Percentiles rank a stretch among this genome's conserved stretches.
phyloP scores from a whole-genome alignment of 345 rosid species.

The Kandelia obovata region DNA sequence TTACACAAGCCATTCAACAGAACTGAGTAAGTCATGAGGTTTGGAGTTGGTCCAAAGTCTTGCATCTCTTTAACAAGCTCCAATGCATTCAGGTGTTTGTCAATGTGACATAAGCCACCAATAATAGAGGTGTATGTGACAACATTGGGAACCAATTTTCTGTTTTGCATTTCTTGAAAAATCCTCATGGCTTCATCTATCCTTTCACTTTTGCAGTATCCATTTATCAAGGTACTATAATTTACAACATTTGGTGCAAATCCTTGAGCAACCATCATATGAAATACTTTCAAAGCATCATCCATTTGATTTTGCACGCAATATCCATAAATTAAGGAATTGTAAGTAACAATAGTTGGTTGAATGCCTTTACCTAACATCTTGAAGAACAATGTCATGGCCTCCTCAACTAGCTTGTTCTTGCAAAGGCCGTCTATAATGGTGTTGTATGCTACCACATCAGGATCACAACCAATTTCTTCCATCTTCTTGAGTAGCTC shows the following conservation, averaged over 20 bases:
- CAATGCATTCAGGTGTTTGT: not conserved
- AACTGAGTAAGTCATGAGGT: slow-evolving; percentile 8
- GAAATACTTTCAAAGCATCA: slow-evolving; percentile 5
- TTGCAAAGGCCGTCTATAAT: slow-evolving; percentile 19
- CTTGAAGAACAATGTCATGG: not conserved
- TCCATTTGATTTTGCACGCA: slow-evolving; percentile 15
- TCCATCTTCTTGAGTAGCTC: slow-evolving; percentile 7
- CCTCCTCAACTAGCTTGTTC: slow-evolving; percentile 3
- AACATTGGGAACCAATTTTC: slow-evolving; percentile 15
- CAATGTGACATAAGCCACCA: not conserved
- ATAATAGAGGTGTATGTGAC: slow-evolving; percentile 9
- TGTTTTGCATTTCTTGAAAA: slow-evolving; percentile 1
- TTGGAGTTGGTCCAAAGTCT: slow-evolving; percentile 1
- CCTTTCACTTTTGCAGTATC: slow-evolving; percentile 2
- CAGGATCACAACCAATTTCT: not conserved
- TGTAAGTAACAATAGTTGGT: not conserved
- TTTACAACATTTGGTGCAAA: slow-evolving; percentile 8
- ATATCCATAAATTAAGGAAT: slow-evolving; percentile 8
- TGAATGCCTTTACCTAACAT: not conserved
- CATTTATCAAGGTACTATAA: slow-evolving; percentile 5
- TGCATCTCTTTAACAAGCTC: not conserved
- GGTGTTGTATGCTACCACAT: slow-evolving; percentile 7
- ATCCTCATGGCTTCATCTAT: slow-evolving; percentile 2
- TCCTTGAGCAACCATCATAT: slow-evolving; percentile 9
- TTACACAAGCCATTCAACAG: slow-evolving; percentile 19